These are phyloP conservation scores for Saccharomyces mikatae DNA, from an alignment of 805 yeast species.

Conservation along the genomic window DNA sequence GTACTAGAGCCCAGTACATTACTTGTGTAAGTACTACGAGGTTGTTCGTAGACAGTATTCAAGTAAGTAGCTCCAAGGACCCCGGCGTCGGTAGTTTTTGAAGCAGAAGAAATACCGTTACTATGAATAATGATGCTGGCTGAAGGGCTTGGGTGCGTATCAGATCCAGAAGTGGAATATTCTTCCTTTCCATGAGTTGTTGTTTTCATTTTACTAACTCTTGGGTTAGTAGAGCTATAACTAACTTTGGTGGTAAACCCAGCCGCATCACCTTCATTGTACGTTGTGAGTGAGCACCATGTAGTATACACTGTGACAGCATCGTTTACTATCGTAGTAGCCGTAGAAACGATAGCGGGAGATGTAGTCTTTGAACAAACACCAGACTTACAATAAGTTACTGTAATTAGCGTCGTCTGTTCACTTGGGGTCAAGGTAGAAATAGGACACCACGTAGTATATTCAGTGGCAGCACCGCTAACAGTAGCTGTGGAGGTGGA, in stretches of 20 bases:
- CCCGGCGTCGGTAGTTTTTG: slow-evolving; percentile 15
- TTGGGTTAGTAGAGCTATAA: slow-evolving; percentile 14
- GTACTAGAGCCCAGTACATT: slow-evolving; percentile 14
- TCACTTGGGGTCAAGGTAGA: slow-evolving; percentile 15
- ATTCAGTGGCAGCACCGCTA: slow-evolving; percentile 4
- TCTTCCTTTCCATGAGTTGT: slow-evolving; percentile 17
- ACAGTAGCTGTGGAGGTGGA: slow-evolving; percentile 5
- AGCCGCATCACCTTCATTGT: slow-evolving; percentile 9
- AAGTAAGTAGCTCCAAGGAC: slow-evolving; percentile 4
- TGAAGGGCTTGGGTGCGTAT: slow-evolving; percentile 20
- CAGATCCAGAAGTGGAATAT: slow-evolving; percentile 9
- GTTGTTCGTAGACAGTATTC: background rate
- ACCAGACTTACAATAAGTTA: slow-evolving; percentile 26
- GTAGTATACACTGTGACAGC: slow-evolving; percentile 30
- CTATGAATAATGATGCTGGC: slow-evolving; percentile 13
- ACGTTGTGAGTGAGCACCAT: slow-evolving; percentile 20
- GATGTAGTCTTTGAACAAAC: slow-evolving; percentile 23
- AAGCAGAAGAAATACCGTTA: slow-evolving; percentile 14
- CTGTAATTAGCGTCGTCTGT: slow-evolving; percentile 17
- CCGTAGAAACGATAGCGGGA: slow-evolving; percentile 25
- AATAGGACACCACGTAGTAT: slow-evolving; percentile 19
- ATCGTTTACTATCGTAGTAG: slow-evolving; percentile 27
- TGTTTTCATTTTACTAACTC: slow-evolving; percentile 22
- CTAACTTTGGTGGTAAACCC: slow-evolving; percentile 7
- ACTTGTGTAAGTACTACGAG: slow-evolving; percentile 18